Base-by-base conservation (phyloP, 2,329 filamentous ascomycete genomes). In the Aspergillus sp. region DNA sequence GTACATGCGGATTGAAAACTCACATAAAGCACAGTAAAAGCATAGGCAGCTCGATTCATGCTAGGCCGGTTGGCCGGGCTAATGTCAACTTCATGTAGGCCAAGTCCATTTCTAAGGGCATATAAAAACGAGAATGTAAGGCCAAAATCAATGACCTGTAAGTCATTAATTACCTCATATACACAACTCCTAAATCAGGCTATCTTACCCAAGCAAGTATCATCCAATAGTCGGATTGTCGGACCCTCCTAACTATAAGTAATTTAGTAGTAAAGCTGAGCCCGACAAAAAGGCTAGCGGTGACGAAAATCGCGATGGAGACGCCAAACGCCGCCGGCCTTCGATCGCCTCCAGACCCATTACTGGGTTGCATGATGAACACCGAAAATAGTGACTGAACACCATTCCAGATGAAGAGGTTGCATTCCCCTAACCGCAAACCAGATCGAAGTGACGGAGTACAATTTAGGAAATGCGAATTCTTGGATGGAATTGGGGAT, bases 201-300 rank as follows among this genome's bases (percentile, higher is more conserved):
- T n/a, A n/a, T n/a, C n/a, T n/a, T n/a, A 82, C 66, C 90, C 89
- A 95, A 43, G 90, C 88, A 33, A 87, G 52, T 7, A 89, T 66
- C 65, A 95, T 93, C 56, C 87, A 79, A 66, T 83, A 86, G 72
- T 95, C 90, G 67, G 95, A 89, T 72, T 79, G 79, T 43, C 77
- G 82, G 40, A 89, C 68, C 43, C 78, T 82, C 53, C 79, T 81
- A 44, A 95, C 84, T 39, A 96, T 83, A 37, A 77, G 79, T 39
- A 79, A 74, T 27, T 90, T 79, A 47, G 86, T 89, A 34, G 88
- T 68, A 52, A 95, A 73, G 43, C 90, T 82, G 31, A 87, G 77
- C 34, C 75, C 74, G 53, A 95, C 87, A 61, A 95, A 91, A 43
- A 86, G 59, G 33, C 85, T 85, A 40, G 87, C 82, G 42, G 90